phyloP scores from a whole-genome alignment of 2,329 filamentous ascomycete genomes.

The Colletotrichum lupini region DNA sequence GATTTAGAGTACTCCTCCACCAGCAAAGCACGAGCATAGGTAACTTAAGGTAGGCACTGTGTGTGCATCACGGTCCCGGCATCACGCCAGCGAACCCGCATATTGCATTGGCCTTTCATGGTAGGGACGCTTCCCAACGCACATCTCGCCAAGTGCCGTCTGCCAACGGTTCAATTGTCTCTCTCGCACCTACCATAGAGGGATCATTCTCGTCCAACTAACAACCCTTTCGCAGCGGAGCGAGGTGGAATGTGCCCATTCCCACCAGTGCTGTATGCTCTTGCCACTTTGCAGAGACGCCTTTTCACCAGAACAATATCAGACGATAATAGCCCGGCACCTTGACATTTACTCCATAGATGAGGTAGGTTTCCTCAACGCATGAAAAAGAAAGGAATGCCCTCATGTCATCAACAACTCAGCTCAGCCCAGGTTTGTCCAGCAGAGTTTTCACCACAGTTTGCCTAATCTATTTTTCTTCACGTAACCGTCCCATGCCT shows the following conservation, averaged over 20 bases:
- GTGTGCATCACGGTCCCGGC: conserved; percentile 21
- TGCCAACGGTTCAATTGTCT: neutral
- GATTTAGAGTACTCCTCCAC: neutral
- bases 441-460: conserved; percentile 15
- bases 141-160: neutral
- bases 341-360: neutral
- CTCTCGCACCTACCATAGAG: neutral
- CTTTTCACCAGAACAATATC: neutral
- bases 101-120: neutral
- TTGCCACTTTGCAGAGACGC: neutral
- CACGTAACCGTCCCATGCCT: neutral
- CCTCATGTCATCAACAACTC: neutral
- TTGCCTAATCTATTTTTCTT: neutral
- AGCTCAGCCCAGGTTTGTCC: conserved; percentile 22
- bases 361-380: neutral
- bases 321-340: neutral
- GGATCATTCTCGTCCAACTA: neutral
- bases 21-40: neutral
- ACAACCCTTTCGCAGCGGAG: neutral
- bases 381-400: neutral
- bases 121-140: neutral
- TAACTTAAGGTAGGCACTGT: too few species aligned
- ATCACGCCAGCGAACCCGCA: conserved; percentile 11
- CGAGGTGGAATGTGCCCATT: neutral
- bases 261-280: neutral